A percentile compares a stretch with the other conserved stretches of the same genome.
Conservation (phyloP, 768 basidiomycete genomes). For the Tylopilus balloui region DNA sequence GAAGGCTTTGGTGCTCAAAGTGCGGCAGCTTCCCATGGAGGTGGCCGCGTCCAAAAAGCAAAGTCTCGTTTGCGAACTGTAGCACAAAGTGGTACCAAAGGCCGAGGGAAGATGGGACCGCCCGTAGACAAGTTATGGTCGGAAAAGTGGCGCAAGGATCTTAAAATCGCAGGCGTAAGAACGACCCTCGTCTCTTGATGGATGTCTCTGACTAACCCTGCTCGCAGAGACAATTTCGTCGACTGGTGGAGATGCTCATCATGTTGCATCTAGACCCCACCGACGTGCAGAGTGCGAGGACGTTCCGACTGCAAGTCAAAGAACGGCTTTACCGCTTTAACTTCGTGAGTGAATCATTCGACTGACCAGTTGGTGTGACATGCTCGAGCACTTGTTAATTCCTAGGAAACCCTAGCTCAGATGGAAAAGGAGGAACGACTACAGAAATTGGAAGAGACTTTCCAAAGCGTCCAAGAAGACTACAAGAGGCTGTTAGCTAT, state of each 20-base stretch:
- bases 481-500: slow-evolving; percentile 74
- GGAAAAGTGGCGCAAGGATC: slow-evolving; percentile 72
- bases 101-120: slow-evolving; percentile 66
- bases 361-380: not conserved
- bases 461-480: slow-evolving; percentile 78
- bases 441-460: slow-evolving; percentile 91
- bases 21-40: slow-evolving; percentile 40
- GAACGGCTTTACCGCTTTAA: slow-evolving; percentile 94
- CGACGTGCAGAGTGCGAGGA: slow-evolving; percentile 50
- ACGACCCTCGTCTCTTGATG: not conserved
- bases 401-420: slow-evolving; percentile 81
- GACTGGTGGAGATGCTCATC: slow-evolving; percentile 88
- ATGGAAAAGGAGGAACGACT: slow-evolving; percentile 83
- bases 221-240: slow-evolving; percentile 83
- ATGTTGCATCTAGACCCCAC: slow-evolving; percentile 62
- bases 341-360: slow-evolving; percentile 64
- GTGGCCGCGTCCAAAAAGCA: slow-evolving; percentile 39
- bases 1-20: slow-evolving; percentile 56
- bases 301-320: slow-evolving; percentile 89
- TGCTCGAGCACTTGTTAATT: not conserved
- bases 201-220: not conserved
- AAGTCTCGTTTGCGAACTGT: slow-evolving; percentile 35
- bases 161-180: slow-evolving; percentile 86
- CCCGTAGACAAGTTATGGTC: slow-evolving; percentile 74
- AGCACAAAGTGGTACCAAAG: slow-evolving; percentile 18